Percentiles rank a stretch among this genome's conserved stretches.
Evolutionary conservation across 192 early-diverging fungal genomes (phyloP).

Genomic region (Umbelopsis sp.): DNA sequence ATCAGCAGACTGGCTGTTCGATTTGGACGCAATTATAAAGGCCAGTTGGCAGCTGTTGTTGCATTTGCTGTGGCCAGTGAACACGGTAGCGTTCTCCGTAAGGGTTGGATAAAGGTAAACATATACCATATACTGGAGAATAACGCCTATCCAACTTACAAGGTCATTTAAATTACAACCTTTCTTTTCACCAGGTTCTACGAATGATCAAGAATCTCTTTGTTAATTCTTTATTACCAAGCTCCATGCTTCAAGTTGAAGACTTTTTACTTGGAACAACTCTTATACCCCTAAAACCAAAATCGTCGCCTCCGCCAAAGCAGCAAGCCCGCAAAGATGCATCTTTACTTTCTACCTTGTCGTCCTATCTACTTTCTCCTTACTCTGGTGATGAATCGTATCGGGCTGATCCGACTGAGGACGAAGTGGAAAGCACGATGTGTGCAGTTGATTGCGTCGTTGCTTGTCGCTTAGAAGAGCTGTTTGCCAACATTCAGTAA

Average conservation of each 20-base stretch:
- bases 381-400: slow-evolving; percentile 54
- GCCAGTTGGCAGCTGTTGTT: slow-evolving; percentile 90
- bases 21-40: slow-evolving; percentile 86
- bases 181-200: slow-evolving; percentile 49
- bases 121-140: neutral
- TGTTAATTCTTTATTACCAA: slow-evolving; percentile 73
- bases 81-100: slow-evolving; percentile 66
- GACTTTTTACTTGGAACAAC: slow-evolving; percentile 73
- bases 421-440: slow-evolving; percentile 69
- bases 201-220: slow-evolving; percentile 77
- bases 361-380: slow-evolving; percentile 73
- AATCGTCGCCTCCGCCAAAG: slow-evolving; percentile 34
- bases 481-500: slow-evolving; percentile 72
- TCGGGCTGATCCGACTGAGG: slow-evolving; percentile 64
- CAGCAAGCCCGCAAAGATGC: slow-evolving; percentile 52
- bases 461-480: slow-evolving; percentile 69
- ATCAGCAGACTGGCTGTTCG: slow-evolving; percentile 74
- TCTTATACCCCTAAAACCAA: slow-evolving; percentile 63
- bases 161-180: neutral
- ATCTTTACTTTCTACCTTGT: slow-evolving; percentile 77
- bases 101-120: slow-evolving; percentile 72
- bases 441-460: slow-evolving; percentile 68
- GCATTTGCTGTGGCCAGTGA: slow-evolving; percentile 75
- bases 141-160: neutral
- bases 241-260: slow-evolving; percentile 65